phyloP scores from a whole-genome alignment of 208 protist species.

The Trypanosoma avium region DNA sequence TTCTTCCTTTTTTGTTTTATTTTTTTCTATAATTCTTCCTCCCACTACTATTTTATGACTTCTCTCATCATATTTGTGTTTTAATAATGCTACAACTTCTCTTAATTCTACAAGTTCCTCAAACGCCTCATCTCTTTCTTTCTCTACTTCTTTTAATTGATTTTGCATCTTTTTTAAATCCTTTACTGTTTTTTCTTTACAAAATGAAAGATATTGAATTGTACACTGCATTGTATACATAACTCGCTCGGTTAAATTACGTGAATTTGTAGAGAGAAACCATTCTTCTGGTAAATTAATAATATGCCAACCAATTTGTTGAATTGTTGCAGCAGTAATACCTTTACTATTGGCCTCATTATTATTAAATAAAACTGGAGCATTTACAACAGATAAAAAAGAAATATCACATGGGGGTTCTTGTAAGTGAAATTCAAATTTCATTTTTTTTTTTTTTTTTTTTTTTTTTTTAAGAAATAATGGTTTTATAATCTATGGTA shows the following conservation, averaged over 20 bases:
- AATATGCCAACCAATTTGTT: constrained; percentile 66
- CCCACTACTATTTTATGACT: too few relatives aligned
- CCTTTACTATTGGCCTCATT: constrained; percentile 28
- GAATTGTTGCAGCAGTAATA: constrained; percentile 62
- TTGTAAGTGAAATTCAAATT: constrained; percentile 56
- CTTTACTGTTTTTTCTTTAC: constrained; percentile 8
- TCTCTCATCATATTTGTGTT: constrained; percentile 12
- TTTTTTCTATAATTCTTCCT: too few relatives aligned
- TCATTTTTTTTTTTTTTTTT: constrained; percentile 30
- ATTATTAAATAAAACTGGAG: constrained; percentile 54
- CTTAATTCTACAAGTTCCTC: constrained; percentile 69
- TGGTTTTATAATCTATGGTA: too few relatives aligned
- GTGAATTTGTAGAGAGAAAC: constrained; percentile 51
- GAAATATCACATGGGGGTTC: constrained; percentile 65
- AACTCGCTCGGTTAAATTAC: constrained; percentile 34
- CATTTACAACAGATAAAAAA: constrained; percentile 70
- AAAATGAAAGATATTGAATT: constrained; percentile 64
- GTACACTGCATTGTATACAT: constrained; percentile 73
- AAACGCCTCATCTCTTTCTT: constrained; percentile 57
- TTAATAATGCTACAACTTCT: constrained; percentile 27
- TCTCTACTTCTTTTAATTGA: constrained; percentile 23
- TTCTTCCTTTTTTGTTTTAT: too few relatives aligned
- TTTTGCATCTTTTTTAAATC: constrained; percentile 17
- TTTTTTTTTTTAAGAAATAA: neutral
- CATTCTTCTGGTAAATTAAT: constrained; percentile 54